These are phyloP conservation scores for Nakazawaea anatomiae DNA, from an alignment of 805 yeast genomes.

Conservation along the genomic window DNA sequence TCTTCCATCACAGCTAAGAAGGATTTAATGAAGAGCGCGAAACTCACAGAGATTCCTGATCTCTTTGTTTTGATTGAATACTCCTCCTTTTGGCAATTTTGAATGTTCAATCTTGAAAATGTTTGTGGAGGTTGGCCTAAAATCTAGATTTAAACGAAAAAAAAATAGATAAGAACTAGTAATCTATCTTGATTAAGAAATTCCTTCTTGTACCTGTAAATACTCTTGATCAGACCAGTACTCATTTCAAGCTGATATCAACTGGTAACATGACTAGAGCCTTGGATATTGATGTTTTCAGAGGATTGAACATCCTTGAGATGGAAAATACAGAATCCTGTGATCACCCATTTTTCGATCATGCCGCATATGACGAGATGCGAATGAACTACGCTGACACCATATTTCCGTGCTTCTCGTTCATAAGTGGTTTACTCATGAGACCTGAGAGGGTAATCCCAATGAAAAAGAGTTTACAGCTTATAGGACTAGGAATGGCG, in stretches of 20 bases:
- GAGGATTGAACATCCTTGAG: constrained; percentile 16
- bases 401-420: constrained; percentile 17
- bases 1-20: no score
- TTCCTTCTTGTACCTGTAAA: no score
- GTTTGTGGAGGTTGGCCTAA: no score
- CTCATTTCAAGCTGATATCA: no score
- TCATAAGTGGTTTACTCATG: constrained; percentile 13
- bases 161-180: no score
- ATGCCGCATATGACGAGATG: constrained; percentile 15
- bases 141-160: no score
- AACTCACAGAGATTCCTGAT: no score
- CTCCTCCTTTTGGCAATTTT: no score
- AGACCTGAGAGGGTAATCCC: constrained; percentile 9
- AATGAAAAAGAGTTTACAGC: constrained; percentile 11
- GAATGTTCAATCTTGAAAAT: no score
- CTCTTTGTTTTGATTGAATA: no score
- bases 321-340: constrained; percentile 16
- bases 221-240: no score
- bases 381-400: constrained; percentile 16
- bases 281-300: constrained; percentile 9
- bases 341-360: constrained; percentile 14
- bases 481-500: constrained; percentile 14
- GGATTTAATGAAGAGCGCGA: no score
- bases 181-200: neutral
- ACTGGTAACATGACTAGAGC: neutral